Conservation (phyloP, 2,329 filamentous ascomycete species). For the Chaetothyriales sp. region DNA sequence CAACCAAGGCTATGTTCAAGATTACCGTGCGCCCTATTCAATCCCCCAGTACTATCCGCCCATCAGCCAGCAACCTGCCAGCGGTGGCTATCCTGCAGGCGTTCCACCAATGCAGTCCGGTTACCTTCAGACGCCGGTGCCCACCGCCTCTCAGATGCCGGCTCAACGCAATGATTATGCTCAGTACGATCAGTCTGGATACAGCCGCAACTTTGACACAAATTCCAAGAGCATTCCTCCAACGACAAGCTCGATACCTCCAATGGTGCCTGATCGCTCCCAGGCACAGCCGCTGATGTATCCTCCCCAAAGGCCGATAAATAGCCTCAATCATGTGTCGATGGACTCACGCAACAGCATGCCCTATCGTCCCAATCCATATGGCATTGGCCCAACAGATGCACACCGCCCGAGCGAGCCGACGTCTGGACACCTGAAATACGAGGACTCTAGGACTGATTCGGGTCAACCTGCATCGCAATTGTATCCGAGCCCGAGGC, state of each 20-base stretch:
- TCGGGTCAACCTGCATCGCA: slow-evolving; percentile 7
- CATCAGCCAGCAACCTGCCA: slow-evolving; percentile 10
- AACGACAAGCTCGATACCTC: slow-evolving; percentile 14
- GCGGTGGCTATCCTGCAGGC: slow-evolving; percentile 10
- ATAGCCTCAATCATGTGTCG: slow-evolving; percentile 15
- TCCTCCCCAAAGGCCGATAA: slow-evolving; percentile 16
- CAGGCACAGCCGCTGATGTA: slow-evolving; percentile 15
- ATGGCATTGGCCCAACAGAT: slow-evolving; percentile 12
- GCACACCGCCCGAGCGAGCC: slow-evolving; percentile 13
- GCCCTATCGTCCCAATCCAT: slow-evolving; percentile 12
- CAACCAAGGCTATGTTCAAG: slow-evolving; percentile 19
- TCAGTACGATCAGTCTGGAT: slow-evolving; percentile 15
- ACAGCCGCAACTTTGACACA: slow-evolving; percentile 14
- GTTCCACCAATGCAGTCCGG: slow-evolving; percentile 12
- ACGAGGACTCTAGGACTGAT: slow-evolving; percentile 13
- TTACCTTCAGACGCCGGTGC: slow-evolving; percentile 14
- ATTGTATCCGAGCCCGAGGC: slow-evolving; percentile 11
- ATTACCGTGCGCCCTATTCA: slow-evolving; percentile 12
- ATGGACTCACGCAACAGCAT: slow-evolving; percentile 13
- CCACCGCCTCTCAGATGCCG: slow-evolving; percentile 8
- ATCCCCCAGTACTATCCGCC: slow-evolving; percentile 13
- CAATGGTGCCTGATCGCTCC: slow-evolving; percentile 12
- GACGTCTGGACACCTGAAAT: slow-evolving; percentile 13
- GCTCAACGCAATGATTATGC: slow-evolving; percentile 14
- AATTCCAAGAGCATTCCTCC: slow-evolving; percentile 14